phyloP scores from a whole-genome alignment of 495 filamentous ascomycete species.

The Neurospora tetrasperma region DNA sequence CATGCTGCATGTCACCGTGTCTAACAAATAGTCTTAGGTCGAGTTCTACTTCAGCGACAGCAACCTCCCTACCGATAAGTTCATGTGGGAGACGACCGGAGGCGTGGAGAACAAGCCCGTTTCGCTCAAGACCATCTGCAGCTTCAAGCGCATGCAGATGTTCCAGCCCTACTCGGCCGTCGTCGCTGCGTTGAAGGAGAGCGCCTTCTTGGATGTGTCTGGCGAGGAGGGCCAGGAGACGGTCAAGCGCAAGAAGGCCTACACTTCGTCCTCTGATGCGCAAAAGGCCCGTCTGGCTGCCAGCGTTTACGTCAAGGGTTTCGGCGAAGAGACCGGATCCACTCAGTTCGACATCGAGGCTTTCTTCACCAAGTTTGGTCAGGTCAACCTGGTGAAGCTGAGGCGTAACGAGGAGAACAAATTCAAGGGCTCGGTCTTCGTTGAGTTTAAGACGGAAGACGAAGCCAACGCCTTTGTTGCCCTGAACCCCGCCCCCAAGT shows the following conservation, averaged over 20 bases:
- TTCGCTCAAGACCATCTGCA: conserved; percentile 60
- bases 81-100: conserved; percentile 64
- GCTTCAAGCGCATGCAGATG: conserved; percentile 86
- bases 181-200: conserved; percentile 68
- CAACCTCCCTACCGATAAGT: conserved; percentile 81
- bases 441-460: conserved; percentile 74
- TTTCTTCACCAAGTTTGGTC: conserved; percentile 77
- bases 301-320: conserved; percentile 63
- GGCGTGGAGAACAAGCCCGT: conserved; percentile 73
- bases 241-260: conserved; percentile 65
- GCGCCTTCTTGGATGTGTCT: conserved; percentile 52
- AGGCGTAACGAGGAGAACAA: conserved; percentile 54
- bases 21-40: conserved; percentile 45
- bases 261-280: conserved; percentile 28
- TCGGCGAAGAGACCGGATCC: conserved; percentile 62
- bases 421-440: conserved; percentile 94
- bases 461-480: conserved; percentile 66
- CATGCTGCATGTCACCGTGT: conserved; percentile 2
- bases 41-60: conserved; percentile 97
- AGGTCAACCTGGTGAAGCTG: conserved; percentile 74
- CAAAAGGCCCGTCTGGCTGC: conserved; percentile 23
- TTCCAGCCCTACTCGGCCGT: conserved; percentile 79
- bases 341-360: conserved; percentile 88
- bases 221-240: conserved; percentile 50
- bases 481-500: conserved; percentile 71